Evolutionary conservation across 139 green algal species (phyloP).

Genomic region (Chlamydomonas eustigma): DNA sequence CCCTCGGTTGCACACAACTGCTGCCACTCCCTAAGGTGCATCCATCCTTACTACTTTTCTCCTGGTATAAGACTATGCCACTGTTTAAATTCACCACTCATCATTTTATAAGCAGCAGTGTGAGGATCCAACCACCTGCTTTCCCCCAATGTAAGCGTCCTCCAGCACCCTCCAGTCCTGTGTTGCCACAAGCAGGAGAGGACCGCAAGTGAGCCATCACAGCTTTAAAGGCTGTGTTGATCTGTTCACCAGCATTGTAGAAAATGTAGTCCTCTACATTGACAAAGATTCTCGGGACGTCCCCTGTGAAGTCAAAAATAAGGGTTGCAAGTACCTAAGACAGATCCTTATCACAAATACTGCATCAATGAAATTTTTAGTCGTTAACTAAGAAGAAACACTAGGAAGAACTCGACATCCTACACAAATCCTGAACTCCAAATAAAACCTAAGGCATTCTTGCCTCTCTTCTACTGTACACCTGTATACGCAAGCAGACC

Average conservation of each 20-base stretch:
- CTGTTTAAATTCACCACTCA: neutral
- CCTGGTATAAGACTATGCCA: no score
- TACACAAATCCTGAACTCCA: neutral
- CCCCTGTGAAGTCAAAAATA: constrained; percentile 28
- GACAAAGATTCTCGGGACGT: constrained; percentile 64
- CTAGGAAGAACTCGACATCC: neutral
- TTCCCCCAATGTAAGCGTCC: constrained; percentile 73
- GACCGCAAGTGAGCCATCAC: constrained; percentile 36
- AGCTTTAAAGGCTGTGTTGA: constrained; percentile 35
- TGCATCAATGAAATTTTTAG: neutral
- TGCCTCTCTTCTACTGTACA: no score
- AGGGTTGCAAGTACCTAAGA: neutral
- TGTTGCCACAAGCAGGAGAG: constrained; percentile 18
- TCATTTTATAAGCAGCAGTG: no score
- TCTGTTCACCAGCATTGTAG: constrained; percentile 35
- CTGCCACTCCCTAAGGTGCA: neutral
- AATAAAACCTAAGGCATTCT: no score
- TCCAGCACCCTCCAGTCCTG: neutral
- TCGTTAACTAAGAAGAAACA: neutral
- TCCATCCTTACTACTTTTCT: no score
- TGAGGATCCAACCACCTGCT: no score
- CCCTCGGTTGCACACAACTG: neutral
- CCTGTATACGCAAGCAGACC: constrained; percentile 28
- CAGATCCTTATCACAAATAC: neutral
- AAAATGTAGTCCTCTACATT: constrained; percentile 78